Percentiles rank a stretch among this genome's conserved stretches.
Conservation (phyloP, 2,329 filamentous ascomycete genomes). For the Aspergillus felis region DNA sequence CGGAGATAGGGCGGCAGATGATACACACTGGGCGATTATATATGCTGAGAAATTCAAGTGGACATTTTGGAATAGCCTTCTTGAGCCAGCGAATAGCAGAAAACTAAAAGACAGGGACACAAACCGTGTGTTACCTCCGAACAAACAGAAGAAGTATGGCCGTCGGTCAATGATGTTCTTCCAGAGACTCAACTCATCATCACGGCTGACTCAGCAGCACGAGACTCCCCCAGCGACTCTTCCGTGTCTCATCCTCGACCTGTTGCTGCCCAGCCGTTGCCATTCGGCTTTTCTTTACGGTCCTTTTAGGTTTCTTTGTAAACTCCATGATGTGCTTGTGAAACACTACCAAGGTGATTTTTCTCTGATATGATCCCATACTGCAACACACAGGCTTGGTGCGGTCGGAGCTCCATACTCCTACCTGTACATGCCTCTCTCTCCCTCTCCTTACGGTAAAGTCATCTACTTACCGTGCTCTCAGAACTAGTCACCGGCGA, state of each 20-base stretch:
- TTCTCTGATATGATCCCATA: slow-evolving; percentile 42
- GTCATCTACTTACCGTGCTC: not conserved
- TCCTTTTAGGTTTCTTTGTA: not conserved
- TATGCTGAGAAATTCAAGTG: not conserved
- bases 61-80: not conserved
- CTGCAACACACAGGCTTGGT: slow-evolving; percentile 42
- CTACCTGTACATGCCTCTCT: slow-evolving; percentile 36
- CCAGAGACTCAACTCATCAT: not conserved
- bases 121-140: not conserved
- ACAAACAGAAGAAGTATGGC: not conserved
- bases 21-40: not conserved
- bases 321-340: slow-evolving; percentile 18
- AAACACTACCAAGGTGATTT: slow-evolving; percentile 20
- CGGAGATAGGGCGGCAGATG: not conserved
- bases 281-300: not conserved
- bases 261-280: not conserved
- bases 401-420: slow-evolving; percentile 43
- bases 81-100: not conserved
- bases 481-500: not conserved
- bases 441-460: not conserved
- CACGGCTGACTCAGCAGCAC: slow-evolving; percentile 17
- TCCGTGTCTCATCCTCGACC: not conserved
- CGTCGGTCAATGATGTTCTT: not conserved
- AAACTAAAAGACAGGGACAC: not conserved
- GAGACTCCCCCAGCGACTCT: slow-evolving; percentile 5